Evolutionary conservation across 73 alveolate species (phyloP).

Genomic region (Symbiodinium natans): DNA sequence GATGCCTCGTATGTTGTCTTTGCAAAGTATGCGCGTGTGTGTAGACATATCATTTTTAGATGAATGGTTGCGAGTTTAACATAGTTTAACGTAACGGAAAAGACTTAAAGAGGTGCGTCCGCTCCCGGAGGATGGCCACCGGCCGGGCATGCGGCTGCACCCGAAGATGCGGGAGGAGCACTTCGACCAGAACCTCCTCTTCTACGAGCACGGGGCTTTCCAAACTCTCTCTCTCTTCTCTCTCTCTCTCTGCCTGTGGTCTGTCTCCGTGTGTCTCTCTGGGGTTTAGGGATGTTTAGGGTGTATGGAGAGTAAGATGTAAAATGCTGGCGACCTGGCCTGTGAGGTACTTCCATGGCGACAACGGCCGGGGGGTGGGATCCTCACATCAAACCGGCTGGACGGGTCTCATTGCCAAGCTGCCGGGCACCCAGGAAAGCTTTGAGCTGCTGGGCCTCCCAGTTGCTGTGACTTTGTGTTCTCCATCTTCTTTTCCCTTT

Average conservation of each 20-base stretch:
- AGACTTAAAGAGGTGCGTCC: no score
- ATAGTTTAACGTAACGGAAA: not conserved
- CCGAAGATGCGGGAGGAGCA: constrained; percentile 83
- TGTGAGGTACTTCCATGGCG: constrained; percentile 87
- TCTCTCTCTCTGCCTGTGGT: no score
- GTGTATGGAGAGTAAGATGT: no score
- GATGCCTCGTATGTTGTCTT: no score
- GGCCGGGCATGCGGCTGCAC: constrained; percentile 84
- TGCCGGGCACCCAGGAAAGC: constrained; percentile 45
- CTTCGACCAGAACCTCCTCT: constrained; percentile 45
- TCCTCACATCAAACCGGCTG: constrained; percentile 87
- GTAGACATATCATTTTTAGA: no score
- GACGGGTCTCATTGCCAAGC: constrained; percentile 86
- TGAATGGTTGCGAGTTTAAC: no score
- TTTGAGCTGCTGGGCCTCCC: not conserved
- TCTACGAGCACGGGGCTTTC: constrained; percentile 6
- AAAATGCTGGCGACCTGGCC: no score
- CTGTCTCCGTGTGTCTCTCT: no score
- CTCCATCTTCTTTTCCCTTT: not conserved
- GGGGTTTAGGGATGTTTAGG: no score
- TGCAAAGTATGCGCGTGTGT: no score
- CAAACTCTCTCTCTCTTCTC: no score
- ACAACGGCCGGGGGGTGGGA: constrained; percentile 85
- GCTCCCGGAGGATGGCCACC: constrained; percentile 47
- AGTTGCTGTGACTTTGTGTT: no score